Evolutionary conservation across 306 rosid genomes (phyloP), one percentile per base, ranked within the genome.

Genomic region (Begonia loranthoides): DNA sequence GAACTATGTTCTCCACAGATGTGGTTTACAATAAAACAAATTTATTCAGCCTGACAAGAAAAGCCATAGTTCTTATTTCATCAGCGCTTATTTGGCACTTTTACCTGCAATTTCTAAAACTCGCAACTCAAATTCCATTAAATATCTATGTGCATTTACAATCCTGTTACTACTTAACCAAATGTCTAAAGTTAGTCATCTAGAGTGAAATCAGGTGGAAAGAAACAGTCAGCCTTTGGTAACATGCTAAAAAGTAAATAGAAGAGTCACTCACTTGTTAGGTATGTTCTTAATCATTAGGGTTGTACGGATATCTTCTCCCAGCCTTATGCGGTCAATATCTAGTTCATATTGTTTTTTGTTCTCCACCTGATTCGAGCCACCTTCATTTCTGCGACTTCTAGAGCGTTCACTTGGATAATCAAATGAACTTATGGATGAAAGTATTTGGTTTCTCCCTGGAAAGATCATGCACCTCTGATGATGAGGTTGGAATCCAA

Each of bases 211-310:
- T 28, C 36, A 28, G 36, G 36, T 8, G 36, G 36, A 28, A 28
- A 28, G 36, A 28, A 13, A 15, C 21, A 57, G 22, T n/a, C 11
- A 58, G 38, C 40, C 22, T 16, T 10, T 46, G 12, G 19, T 12
- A 50, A 60, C 6, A 6, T 21, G 38, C 9, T 10, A 36, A 14
- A 55, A 55, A 56, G 52, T 56, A 17, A 10, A 47, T 17, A n/a
- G 69, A 61, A 48, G 56, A 19, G 45, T 56, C 33, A 9, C 41
- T 68, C 55, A 72, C 77, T 72, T 72, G 73, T 72, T 72, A 21
- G 78, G 78, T 45, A 72, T 72, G 57, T 69, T 73, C 56, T 68
- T 69, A 52, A 73, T 61, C 75, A 73, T 73, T 8, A 73, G 75
- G 15, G 74, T 73, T 24, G 74, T 73, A 50, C 79, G 67, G 54